Conservation (phyloP, 805 yeast species). For the Sungouiozyma intestinalis region DNA sequence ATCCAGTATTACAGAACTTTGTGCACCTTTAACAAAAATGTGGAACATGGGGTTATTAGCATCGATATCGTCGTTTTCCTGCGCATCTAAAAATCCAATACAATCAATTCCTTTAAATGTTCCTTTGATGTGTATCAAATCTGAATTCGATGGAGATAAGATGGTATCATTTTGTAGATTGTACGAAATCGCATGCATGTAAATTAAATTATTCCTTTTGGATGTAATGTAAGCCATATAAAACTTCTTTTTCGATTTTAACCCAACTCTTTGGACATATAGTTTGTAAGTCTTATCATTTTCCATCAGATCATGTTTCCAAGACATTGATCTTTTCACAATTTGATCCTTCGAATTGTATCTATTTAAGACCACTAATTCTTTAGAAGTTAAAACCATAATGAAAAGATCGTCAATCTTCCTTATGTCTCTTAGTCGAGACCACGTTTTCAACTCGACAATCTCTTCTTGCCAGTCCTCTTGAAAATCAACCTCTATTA, state of each 20-base stretch:
- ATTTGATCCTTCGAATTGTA: constrained; percentile 25
- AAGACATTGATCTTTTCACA: constrained; percentile 41
- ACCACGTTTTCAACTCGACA: constrained; percentile 44
- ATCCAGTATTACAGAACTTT: background rate
- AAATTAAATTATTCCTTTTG: constrained; percentile 10
- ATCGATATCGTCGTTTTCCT: background rate
- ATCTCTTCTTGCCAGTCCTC: constrained; percentile 27
- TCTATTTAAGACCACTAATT: constrained; percentile 42
- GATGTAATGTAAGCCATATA: constrained; percentile 15
- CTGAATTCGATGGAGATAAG: constrained; percentile 1
- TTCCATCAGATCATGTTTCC: constrained; percentile 59
- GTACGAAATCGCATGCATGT: constrained; percentile 11
- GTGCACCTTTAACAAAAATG: constrained; percentile 4
- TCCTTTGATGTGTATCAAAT: background rate
- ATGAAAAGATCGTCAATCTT: constrained; percentile 29
- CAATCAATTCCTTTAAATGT: constrained; percentile 1
- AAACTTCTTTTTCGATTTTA: constrained; percentile 2
- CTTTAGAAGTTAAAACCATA: constrained; percentile 56
- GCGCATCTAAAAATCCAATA: constrained; percentile 1
- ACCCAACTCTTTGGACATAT: constrained; percentile 19
- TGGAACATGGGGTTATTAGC: background rate
- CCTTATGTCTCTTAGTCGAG: constrained; percentile 37
- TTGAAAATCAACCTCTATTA: constrained; percentile 27
- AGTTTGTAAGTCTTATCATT: constrained; percentile 45
- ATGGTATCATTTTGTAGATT: constrained; percentile 8